Percentiles rank a stretch among this genome's conserved stretches.
These are phyloP conservation scores for Trebouxia gelatinosa DNA, from an alignment of 163 green algal species.

Conservation along the genomic window DNA sequence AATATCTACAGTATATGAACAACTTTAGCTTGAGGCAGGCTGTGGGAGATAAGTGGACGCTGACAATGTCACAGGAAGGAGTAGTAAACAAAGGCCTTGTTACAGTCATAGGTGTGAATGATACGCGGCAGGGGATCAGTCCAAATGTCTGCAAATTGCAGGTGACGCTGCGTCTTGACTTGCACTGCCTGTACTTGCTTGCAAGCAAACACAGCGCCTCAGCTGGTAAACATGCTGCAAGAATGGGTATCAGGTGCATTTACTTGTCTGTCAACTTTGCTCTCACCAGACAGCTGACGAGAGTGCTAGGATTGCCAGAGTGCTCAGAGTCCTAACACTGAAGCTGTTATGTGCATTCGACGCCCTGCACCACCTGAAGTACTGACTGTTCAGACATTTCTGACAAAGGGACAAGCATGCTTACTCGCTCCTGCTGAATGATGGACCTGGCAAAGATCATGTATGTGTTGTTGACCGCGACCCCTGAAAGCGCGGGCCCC, in stretches of 20 bases:
- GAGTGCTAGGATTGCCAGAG: too few species aligned
- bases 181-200: constrained; percentile 25
- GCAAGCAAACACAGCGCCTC: neutral
- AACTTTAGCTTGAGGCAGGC: constrained; percentile 8
- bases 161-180: neutral
- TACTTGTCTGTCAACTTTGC: neutral
- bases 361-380: too few species aligned
- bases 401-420: neutral
- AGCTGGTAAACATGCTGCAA: neutral
- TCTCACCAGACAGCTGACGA: too few species aligned
- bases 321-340: too few species aligned
- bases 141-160: constrained; percentile 1
- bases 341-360: too few species aligned
- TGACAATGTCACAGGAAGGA: constrained; percentile 15
- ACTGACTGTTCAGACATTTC: neutral
- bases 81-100: constrained; percentile 16
- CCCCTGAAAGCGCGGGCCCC: too few species aligned
- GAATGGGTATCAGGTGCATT: neutral
- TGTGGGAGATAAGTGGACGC: constrained; percentile 14
- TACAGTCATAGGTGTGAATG: constrained; percentile 6
- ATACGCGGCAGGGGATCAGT: neutral
- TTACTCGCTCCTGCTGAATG: neutral
- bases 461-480: neutral
- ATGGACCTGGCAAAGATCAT: neutral
- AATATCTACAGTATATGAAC: constrained; percentile 19